Percentiles rank a stretch among this genome's conserved stretches.
These are phyloP conservation scores for Auxenochlorella pyrenoidosa DNA, from an alignment of 139 green algal species.

Conservation along the genomic window DNA sequence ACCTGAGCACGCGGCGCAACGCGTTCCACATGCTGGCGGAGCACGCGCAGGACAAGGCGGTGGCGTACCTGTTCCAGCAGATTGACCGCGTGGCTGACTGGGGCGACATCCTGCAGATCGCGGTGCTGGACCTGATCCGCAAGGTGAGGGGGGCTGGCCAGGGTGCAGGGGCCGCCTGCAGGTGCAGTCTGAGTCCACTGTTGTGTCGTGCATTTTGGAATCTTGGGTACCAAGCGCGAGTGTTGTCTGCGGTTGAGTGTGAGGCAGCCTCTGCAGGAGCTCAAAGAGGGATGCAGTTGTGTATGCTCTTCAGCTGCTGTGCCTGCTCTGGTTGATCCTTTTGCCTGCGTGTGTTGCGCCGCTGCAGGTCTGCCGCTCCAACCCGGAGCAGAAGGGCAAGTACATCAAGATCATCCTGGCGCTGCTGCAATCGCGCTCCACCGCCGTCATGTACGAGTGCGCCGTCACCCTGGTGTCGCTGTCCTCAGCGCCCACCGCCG, in stretches of 20 bases:
- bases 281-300: neutral
- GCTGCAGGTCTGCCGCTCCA: constrained; percentile 81
- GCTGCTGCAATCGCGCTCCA: constrained; percentile 84
- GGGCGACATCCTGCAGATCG: constrained; percentile 97
- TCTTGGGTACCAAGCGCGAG: too few relatives aligned
- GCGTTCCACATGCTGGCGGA: constrained; percentile 94
- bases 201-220: too few relatives aligned
- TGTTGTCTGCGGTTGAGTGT: too few relatives aligned
- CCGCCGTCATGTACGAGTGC: constrained; percentile 97
- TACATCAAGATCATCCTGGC: constrained; percentile 99
- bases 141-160: constrained; percentile 72
- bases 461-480: constrained; percentile 90
- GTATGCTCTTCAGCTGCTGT: neutral
- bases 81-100: constrained; percentile 90
- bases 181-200: too few relatives aligned
- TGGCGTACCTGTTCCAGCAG: constrained; percentile 89
- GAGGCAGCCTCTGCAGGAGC: neutral
- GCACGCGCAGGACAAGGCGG: constrained; percentile 80
- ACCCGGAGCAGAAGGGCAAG: constrained; percentile 91
- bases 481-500: constrained; percentile 93
- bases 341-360: too few relatives aligned
- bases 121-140: constrained; percentile 94
- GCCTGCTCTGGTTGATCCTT: neutral
- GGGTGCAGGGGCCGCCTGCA: neutral
- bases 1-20: constrained; percentile 94